These are phyloP conservation scores for Colletotrichum sp. DNA, from an alignment of 2,329 filamentous ascomycete genomes.

Conservation along the genomic window DNA sequence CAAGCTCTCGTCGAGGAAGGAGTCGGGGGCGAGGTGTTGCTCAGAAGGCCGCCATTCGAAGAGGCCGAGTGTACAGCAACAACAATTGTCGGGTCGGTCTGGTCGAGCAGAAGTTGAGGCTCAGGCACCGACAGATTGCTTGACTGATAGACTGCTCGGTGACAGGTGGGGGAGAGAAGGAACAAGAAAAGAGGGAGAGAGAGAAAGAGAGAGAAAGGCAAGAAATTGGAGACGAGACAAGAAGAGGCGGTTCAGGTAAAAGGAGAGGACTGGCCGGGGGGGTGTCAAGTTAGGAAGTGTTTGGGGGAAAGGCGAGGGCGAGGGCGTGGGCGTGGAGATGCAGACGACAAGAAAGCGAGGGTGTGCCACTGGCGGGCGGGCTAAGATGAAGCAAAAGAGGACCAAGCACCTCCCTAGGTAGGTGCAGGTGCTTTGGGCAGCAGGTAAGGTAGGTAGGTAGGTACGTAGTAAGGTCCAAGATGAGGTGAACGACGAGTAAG, in stretches of 20 bases:
- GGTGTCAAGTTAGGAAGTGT: constrained; percentile 4
- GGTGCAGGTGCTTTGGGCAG: neutral
- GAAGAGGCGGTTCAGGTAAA: constrained; percentile 21
- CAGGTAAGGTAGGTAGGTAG: neutral
- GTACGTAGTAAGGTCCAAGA: neutral
- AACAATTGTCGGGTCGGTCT: constrained; percentile 7
- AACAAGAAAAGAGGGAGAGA: constrained; percentile 8
- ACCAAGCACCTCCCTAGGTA: constrained; percentile 8
- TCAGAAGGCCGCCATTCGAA: constrained; percentile 20
- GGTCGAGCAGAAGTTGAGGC: constrained; percentile 10
- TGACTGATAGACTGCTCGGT: constrained; percentile 15
- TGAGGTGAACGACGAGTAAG: neutral
- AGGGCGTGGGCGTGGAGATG: neutral
- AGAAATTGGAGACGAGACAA: constrained; percentile 16
- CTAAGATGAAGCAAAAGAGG: constrained; percentile 12
- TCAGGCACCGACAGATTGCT: constrained; percentile 16
- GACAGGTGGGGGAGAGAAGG: constrained; percentile 21
- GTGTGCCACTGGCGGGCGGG: constrained; percentile 6
- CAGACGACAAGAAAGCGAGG: neutral
- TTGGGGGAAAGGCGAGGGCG: neutral
- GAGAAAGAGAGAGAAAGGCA: neutral
- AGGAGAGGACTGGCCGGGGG: constrained; percentile 8
- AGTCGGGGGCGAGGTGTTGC: constrained; percentile 1
- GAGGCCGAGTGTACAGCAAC: neutral
- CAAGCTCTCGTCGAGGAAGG: constrained; percentile 17